These are phyloP conservation scores for Fragaria iinumae DNA, from an alignment of 306 rosid genomes.

Conservation along the genomic window DNA sequence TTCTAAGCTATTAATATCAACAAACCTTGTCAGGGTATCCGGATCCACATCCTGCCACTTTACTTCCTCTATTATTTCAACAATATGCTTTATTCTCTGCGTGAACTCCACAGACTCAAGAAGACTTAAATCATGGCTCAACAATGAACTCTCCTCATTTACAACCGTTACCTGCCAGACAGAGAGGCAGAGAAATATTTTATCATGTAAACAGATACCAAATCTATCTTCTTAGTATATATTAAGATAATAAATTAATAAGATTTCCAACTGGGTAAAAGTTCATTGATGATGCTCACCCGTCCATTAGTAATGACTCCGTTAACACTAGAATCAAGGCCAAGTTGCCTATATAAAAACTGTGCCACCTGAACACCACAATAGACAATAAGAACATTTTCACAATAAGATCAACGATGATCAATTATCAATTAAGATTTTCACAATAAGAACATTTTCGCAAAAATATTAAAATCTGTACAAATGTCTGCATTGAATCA, in stretches of 20 bases:
- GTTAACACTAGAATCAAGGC: conserved; percentile 61
- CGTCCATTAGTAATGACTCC: conserved; percentile 97
- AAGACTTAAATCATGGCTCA: conserved; percentile 91
- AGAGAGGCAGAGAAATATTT: neutral
- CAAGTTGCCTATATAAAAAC: conserved; percentile 52
- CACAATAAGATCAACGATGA: neutral
- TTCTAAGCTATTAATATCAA: conserved; percentile 8
- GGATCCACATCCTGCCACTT: conserved; percentile 82
- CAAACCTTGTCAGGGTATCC: conserved; percentile 79
- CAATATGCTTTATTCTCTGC: conserved; percentile 79
- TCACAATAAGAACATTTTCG: neutral
- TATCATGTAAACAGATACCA: neutral
- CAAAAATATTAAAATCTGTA: neutral
- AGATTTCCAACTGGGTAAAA: neutral
- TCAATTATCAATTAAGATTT: neutral
- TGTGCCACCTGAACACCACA: conserved; percentile 53
- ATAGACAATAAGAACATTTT: conserved; percentile 8
- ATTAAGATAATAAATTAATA: neutral
- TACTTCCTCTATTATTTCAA: conserved; percentile 81
- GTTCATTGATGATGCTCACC: conserved; percentile 44
- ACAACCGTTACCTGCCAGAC: conserved; percentile 56
- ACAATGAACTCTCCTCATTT: conserved; percentile 55
- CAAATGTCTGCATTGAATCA: neutral
- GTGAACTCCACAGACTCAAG: conserved; percentile 83
- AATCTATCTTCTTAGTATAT: conserved; percentile 3